Conservation (phyloP, 805 yeast genomes). For the Millerago galiae region DNA sequence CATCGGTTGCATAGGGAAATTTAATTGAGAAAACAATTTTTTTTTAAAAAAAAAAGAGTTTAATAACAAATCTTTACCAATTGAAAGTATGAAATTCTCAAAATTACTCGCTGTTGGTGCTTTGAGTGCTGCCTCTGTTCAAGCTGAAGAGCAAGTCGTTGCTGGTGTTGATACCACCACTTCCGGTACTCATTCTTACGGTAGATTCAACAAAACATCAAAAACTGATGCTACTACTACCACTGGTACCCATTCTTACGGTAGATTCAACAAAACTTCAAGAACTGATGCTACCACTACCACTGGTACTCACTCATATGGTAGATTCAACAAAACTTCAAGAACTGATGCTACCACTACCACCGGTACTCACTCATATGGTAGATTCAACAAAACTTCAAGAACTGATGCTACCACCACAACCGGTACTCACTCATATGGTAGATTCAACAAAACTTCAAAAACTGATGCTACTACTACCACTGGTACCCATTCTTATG, state of each 20-base stretch:
- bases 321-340: constrained; percentile 44
- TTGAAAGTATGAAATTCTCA: constrained; percentile 16
- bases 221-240: constrained; percentile 34
- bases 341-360: constrained; percentile 25
- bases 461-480: constrained; percentile 25
- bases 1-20: constrained; percentile 1
- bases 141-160: constrained; percentile 18
- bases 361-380: constrained; percentile 51
- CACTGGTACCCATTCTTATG: constrained; percentile 43
- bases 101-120: constrained; percentile 16
- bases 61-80: not conserved
- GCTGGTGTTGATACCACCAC: constrained; percentile 21
- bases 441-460: constrained; percentile 44
- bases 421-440: constrained; percentile 49
- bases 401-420: constrained; percentile 28
- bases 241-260: constrained; percentile 47
- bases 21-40: not conserved
- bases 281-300: constrained; percentile 27
- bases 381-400: constrained; percentile 45
- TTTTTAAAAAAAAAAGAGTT: not conserved
- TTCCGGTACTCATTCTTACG: constrained; percentile 49
- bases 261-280: constrained; percentile 44
- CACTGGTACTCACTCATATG: constrained; percentile 45
- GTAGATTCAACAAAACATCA: constrained; percentile 46
- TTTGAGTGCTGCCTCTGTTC: constrained; percentile 18